A percentile compares a stretch with the other conserved stretches of the same genome.
phyloP scores from a whole-genome alignment of 768 basidiomycete genomes.

The Sarcodon aspratus region DNA sequence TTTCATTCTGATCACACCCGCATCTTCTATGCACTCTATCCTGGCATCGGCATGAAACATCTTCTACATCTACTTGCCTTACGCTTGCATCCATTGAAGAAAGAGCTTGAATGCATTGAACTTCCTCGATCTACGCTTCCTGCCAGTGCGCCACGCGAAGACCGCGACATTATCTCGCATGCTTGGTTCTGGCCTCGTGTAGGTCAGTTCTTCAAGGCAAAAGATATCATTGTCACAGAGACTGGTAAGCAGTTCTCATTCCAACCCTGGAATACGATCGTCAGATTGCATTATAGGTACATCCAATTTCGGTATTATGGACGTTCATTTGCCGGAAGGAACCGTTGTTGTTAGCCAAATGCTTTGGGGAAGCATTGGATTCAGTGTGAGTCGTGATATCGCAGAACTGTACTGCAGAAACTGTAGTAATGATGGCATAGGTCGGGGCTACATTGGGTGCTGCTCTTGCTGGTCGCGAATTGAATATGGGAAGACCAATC shows the following conservation, averaged over 20 bases:
- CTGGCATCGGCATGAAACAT: slow-evolving; percentile 63
- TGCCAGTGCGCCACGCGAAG: slow-evolving; percentile 44
- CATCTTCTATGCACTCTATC: slow-evolving; percentile 53
- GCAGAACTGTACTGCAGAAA: no score
- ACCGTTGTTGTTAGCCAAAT: slow-evolving; percentile 63
- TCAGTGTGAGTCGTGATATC: slow-evolving; percentile 30
- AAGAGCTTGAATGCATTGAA: slow-evolving; percentile 25
- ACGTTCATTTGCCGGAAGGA: slow-evolving; percentile 66
- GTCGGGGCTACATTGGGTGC: slow-evolving; percentile 69
- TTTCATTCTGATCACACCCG: slow-evolving; percentile 66
- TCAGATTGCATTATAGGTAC: slow-evolving; percentile 34
- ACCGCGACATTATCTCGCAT: slow-evolving; percentile 51
- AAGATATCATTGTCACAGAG: slow-evolving; percentile 78
- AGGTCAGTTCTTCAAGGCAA: slow-evolving; percentile 53
- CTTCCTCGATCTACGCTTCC: slow-evolving; percentile 31
- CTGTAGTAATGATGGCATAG: no score
- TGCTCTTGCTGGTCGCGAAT: slow-evolving; percentile 67
- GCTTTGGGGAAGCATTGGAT: slow-evolving; percentile 90
- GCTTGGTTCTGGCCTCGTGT: slow-evolving; percentile 79
- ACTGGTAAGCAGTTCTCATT: slow-evolving; percentile 39
- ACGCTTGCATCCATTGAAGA: slow-evolving; percentile 31
- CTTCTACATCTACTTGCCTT: slow-evolving; percentile 64
- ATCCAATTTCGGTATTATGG: slow-evolving; percentile 76
- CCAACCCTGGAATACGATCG: neutral
- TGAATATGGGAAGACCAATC: slow-evolving; percentile 52